Evolutionary conservation across 2,329 filamentous ascomycete species (phyloP).

Genomic region (Fulvia fulva): DNA sequence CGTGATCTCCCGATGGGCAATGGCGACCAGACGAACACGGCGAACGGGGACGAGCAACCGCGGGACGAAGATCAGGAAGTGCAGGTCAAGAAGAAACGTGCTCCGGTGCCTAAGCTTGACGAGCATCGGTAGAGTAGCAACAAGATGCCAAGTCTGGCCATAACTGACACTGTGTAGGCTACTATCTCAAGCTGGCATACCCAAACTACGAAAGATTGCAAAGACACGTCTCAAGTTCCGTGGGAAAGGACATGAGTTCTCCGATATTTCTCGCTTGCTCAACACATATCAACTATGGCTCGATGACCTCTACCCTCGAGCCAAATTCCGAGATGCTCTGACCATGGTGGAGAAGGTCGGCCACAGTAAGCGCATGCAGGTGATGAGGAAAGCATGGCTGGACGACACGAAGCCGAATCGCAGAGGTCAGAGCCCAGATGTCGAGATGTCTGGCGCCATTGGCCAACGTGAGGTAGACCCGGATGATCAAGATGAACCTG

Average conservation of each 20-base stretch:
- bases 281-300: constrained; percentile 96
- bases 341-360: constrained; percentile 90
- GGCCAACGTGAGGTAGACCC: background rate
- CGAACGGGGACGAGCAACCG: constrained; percentile 38
- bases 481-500: constrained; percentile 1
- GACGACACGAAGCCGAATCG: constrained; percentile 62
- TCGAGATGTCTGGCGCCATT: constrained; percentile 17
- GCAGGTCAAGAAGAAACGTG: constrained; percentile 70
- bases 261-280: constrained; percentile 74
- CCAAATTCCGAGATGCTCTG: constrained; percentile 85
- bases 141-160: background rate
- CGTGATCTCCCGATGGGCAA: constrained; percentile 43
- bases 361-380: constrained; percentile 73
- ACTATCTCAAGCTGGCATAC: constrained; percentile 79
- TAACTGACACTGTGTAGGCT: constrained; percentile 51
- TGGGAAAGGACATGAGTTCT: constrained; percentile 94
- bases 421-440: constrained; percentile 17
- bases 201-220: constrained; percentile 69
- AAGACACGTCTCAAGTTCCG: constrained; percentile 71
- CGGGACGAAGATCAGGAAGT: constrained; percentile 81
- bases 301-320: constrained; percentile 90
- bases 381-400: constrained; percentile 77
- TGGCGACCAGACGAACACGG: constrained; percentile 34
- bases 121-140: constrained; percentile 58
- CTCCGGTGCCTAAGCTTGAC: constrained; percentile 81